Evolutionary conservation across 805 yeast species (phyloP).

Genomic region (Candida lessepsii): DNA sequence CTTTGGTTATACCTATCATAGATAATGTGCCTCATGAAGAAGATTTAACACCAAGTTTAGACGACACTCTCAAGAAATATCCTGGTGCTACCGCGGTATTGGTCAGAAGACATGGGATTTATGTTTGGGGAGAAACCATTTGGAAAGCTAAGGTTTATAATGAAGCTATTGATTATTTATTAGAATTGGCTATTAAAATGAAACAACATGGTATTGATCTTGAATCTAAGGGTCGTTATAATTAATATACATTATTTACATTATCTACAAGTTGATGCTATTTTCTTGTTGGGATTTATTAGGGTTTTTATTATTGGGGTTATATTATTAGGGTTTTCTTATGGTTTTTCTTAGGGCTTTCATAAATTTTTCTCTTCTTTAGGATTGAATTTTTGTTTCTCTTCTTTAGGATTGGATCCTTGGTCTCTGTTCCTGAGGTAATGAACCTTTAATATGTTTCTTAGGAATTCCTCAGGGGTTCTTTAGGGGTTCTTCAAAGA

Average conservation of each 20-base stretch:
- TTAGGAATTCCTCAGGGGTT: no score
- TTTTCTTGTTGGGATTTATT: no score
- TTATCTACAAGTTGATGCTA: no score
- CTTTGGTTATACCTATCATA: constrained; percentile 80
- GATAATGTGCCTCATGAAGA: constrained; percentile 90
- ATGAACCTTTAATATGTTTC: no score
- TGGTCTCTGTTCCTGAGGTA: no score
- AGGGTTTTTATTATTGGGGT: not conserved
- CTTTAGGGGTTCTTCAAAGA: no score
- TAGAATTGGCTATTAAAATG: constrained; percentile 86
- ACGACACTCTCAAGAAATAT: constrained; percentile 60
- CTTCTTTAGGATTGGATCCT: no score
- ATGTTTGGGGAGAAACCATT: constrained; percentile 92
- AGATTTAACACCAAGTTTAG: constrained; percentile 66
- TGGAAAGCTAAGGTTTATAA: constrained; percentile 93
- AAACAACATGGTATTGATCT: constrained; percentile 54
- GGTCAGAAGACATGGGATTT: constrained; percentile 91
- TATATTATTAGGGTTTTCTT: no score
- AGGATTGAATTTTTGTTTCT: no score
- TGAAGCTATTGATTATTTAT: constrained; percentile 87
- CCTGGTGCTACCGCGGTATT: constrained; percentile 84
- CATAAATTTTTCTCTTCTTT: no score
- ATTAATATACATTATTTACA: not conserved
- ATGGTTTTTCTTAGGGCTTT: no score
- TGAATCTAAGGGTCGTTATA: constrained; percentile 1